phyloP scores from a whole-genome alignment of 495 filamentous ascomycete genomes.

The Staphylotrichum longicolle region DNA sequence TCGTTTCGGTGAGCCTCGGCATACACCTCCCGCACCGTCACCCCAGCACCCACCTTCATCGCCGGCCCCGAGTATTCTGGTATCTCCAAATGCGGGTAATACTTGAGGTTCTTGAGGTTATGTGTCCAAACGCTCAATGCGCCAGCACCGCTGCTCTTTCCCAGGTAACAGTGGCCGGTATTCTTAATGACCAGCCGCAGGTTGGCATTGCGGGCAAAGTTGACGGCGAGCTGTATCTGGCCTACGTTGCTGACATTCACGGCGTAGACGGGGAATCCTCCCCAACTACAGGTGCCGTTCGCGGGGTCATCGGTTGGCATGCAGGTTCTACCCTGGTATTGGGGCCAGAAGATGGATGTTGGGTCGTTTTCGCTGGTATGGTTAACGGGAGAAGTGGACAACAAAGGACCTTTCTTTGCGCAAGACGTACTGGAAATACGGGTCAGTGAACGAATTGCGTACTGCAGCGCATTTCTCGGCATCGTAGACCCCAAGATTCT shows the following conservation, averaged over 20 bases:
- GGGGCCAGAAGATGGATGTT: slow-evolving; percentile 1
- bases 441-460: not conserved
- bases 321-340: slow-evolving; percentile 37
- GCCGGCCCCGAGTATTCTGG: slow-evolving; percentile 44
- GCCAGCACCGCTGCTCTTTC: slow-evolving; percentile 42
- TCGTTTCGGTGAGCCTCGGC: slow-evolving; percentile 44
- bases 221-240: slow-evolving; percentile 58
- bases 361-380: slow-evolving; percentile 3
- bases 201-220: slow-evolving; percentile 60
- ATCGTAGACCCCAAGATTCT: not conserved
- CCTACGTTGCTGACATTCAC: slow-evolving; percentile 57
- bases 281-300: slow-evolving; percentile 48
- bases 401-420: not conserved
- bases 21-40: slow-evolving; percentile 42
- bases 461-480: not conserved
- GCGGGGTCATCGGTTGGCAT: slow-evolving; percentile 28
- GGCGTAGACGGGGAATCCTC: slow-evolving; percentile 57
- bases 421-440: not conserved
- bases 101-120: slow-evolving; percentile 46
- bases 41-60: slow-evolving; percentile 46
- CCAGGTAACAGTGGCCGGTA: slow-evolving; percentile 46
- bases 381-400: not conserved
- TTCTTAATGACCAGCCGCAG: slow-evolving; percentile 59
- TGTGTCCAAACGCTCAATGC: slow-evolving; percentile 61
- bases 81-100: slow-evolving; percentile 41